These are phyloP conservation scores for Nemania sp. DNA, from an alignment of 2,329 filamentous ascomycete species.

Conservation along the genomic window DNA sequence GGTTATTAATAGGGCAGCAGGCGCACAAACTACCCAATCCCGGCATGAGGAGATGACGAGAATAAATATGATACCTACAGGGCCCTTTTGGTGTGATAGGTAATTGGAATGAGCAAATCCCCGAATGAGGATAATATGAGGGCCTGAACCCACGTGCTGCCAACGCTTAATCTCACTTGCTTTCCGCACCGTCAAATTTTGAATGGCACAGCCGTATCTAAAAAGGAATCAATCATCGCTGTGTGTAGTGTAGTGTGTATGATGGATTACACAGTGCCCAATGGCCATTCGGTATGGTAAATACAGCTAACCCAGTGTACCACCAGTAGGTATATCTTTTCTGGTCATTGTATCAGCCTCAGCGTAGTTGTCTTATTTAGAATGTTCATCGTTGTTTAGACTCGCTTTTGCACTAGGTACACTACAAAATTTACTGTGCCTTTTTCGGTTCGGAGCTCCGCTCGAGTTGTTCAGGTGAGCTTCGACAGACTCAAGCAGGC, in stretches of 20 bases:
- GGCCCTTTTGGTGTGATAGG: too few species aligned
- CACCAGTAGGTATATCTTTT: neutral
- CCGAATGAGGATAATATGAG: neutral
- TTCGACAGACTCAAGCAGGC: neutral
- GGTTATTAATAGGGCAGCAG: too few species aligned
- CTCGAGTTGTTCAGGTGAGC: neutral
- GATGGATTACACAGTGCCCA: neutral
- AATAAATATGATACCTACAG: neutral
- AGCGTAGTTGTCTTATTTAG: slow-evolving; percentile 3
- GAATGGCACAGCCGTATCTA: neutral
- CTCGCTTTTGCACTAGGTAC: neutral
- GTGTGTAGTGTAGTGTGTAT: too few species aligned
- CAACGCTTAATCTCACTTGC: slow-evolving; percentile 22
- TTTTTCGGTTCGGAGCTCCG: neutral
- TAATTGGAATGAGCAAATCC: neutral
- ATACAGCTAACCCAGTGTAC: too few species aligned
- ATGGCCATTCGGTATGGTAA: too few species aligned
- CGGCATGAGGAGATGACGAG: neutral
- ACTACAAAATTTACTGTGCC: neutral
- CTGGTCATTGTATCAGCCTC: slow-evolving; percentile 10
- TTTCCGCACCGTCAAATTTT: neutral
- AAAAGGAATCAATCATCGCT: neutral
- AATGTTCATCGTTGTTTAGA: neutral
- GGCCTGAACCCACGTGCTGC: slow-evolving; percentile 22
- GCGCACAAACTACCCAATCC: too few species aligned